Evolutionary conservation across 768 basidiomycete genomes (phyloP).

Genomic region (Multifurca ochricompacta): DNA sequence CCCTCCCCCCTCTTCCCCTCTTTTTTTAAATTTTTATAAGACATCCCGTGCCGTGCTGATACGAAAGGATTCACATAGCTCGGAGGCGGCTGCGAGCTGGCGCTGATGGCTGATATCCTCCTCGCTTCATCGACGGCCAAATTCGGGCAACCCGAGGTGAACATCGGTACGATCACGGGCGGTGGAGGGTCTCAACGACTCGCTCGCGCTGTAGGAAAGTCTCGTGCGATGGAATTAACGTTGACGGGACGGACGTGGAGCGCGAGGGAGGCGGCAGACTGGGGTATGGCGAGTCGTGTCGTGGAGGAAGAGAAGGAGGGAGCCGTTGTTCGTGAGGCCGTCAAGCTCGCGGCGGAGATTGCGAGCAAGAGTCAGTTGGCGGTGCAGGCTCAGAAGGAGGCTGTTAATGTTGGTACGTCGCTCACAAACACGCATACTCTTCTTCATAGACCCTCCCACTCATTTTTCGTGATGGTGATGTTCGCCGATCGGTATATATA

Average conservation of each 20-base stretch:
- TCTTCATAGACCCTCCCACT: not conserved
- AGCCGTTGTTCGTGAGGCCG: conserved; percentile 78
- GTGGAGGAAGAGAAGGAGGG: conserved; percentile 63
- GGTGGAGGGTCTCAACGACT: conserved; percentile 93
- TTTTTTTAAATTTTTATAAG: not conserved
- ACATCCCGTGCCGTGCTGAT: not conserved
- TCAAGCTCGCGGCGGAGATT: conserved; percentile 70
- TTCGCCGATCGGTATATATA: not conserved
- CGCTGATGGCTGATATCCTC: conserved; percentile 94
- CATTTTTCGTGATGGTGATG: not conserved
- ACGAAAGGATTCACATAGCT: conserved; percentile 45
- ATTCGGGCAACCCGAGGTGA: conserved; percentile 96
- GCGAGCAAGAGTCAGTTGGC: conserved; percentile 77
- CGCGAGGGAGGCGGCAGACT: conserved; percentile 75
- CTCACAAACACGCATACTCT: too few relatives aligned
- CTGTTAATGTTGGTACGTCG: conserved; percentile 71
- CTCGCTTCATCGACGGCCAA: conserved; percentile 83
- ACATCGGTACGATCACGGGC: conserved; percentile 90
- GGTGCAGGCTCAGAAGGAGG: conserved; percentile 86
- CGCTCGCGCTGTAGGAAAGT: conserved; percentile 79
- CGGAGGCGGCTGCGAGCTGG: conserved; percentile 95
- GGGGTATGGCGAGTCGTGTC: conserved; percentile 83
- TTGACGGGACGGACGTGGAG: conserved; percentile 78
- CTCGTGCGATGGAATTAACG: conserved; percentile 89
- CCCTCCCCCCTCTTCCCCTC: not conserved